Evolutionary conservation across 441 rosid genomes (phyloP).

Genomic region (Pelargonium citronellum): DNA sequence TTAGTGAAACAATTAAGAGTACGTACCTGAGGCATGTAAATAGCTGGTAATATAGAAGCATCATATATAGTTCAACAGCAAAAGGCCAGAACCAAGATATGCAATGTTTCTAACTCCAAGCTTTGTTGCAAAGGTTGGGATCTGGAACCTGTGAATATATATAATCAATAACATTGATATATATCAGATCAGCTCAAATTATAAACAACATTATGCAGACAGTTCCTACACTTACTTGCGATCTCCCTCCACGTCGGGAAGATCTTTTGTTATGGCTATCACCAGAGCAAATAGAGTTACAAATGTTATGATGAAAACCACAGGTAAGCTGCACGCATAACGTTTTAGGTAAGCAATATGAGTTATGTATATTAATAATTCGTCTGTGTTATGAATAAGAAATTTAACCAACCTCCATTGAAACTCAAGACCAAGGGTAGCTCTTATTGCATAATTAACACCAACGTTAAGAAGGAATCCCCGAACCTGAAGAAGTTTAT

Average conservation of each 20-base stretch:
- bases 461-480: constrained; percentile 95
- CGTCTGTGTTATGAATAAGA: neutral
- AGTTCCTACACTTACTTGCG: constrained; percentile 56
- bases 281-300: constrained; percentile 84
- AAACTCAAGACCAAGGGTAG: constrained; percentile 83
- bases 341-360: neutral
- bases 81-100: constrained; percentile 74
- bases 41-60: constrained; percentile 60
- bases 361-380: neutral
- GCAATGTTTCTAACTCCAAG: constrained; percentile 89
- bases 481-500: constrained; percentile 56
- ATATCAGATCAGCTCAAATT: neutral
- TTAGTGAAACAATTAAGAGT: constrained; percentile 9
- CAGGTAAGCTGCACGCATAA: constrained; percentile 62
- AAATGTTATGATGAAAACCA: constrained; percentile 85
- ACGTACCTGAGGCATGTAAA: constrained; percentile 89
- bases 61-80: constrained; percentile 71
- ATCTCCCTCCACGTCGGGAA: constrained; percentile 94
- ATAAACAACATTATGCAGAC: neutral
- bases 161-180: constrained; percentile 2
- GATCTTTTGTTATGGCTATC: constrained; percentile 92
- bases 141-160: constrained; percentile 50
- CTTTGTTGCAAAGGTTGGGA: constrained; percentile 81
- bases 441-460: constrained; percentile 81
- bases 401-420: constrained; percentile 63